Evolutionary conservation across 306 rosid genomes (phyloP).

Genomic region (Purshia tridentata): DNA sequence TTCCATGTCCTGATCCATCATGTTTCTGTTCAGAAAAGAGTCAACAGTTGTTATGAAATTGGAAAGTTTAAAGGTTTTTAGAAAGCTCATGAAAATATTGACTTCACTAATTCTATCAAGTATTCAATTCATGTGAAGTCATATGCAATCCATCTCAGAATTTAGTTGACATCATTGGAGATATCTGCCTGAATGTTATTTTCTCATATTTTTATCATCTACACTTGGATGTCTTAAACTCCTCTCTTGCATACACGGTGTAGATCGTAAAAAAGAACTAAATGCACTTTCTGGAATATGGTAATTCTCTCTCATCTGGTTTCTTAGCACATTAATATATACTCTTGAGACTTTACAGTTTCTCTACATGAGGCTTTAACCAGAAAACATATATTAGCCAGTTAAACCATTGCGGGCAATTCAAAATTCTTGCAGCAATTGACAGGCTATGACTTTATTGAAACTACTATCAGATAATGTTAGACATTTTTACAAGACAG

Average conservation of each 20-base stretch:
- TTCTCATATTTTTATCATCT: neutral
- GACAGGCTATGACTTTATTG: neutral
- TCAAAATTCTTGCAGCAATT: neutral
- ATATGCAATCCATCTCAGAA: neutral
- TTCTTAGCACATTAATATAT: neutral
- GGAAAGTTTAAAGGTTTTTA: neutral
- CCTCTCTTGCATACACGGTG: neutral
- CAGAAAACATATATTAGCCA: neutral
- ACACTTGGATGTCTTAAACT: neutral
- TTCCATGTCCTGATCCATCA: neutral
- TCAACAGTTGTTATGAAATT: neutral
- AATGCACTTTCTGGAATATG: neutral
- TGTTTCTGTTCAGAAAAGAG: neutral
- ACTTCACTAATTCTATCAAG: neutral
- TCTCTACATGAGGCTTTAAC: neutral
- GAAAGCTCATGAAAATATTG: neutral
- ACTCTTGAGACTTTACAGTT: neutral
- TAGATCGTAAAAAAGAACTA: neutral
- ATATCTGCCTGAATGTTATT: neutral
- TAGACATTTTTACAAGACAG: neutral
- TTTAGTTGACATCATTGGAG: neutral
- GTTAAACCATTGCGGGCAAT: neutral
- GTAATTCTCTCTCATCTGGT: neutral
- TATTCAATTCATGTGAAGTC: neutral
- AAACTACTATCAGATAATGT: neutral